These are phyloP conservation scores for Calonectria pseudoturangicola DNA, from an alignment of 2,329 filamentous ascomycete genomes.

Conservation along the genomic window DNA sequence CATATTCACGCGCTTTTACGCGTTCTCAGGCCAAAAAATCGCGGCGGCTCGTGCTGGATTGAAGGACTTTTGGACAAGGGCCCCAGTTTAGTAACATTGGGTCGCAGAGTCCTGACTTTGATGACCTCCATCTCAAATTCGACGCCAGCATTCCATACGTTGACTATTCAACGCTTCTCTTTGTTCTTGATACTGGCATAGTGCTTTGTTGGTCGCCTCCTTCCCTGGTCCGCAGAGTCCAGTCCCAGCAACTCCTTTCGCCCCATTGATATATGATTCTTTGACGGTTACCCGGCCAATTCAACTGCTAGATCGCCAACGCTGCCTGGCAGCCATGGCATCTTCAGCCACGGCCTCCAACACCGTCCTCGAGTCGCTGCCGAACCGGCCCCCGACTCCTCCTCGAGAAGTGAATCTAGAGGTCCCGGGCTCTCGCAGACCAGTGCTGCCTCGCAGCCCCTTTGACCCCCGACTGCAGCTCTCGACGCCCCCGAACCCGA, in stretches of 20 bases:
- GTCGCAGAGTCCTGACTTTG: constrained; percentile 32
- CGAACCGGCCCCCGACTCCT: constrained; percentile 79
- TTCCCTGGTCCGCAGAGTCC: constrained; percentile 29
- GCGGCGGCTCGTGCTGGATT: constrained; percentile 46
- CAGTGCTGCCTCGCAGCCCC: constrained; percentile 60
- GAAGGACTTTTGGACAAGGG: constrained; percentile 33
- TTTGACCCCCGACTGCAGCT: constrained; percentile 61
- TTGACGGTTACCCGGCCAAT: constrained; percentile 52
- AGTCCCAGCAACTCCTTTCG: constrained; percentile 20
- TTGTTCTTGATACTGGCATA: constrained; percentile 7
- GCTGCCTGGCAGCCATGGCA: constrained; percentile 65
- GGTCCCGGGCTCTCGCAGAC: constrained; percentile 59
- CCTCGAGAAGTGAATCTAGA: constrained; percentile 73
- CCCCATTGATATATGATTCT: constrained; percentile 49
- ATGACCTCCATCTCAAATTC: constrained; percentile 42
- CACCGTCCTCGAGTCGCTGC: constrained; percentile 69
- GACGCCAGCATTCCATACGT: constrained; percentile 17
- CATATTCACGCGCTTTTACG: constrained; percentile 47
- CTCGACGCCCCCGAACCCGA: constrained; percentile 71
- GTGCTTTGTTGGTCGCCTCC: constrained; percentile 28
- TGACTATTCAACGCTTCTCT: constrained; percentile 12
- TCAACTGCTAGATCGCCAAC: constrained; percentile 62
- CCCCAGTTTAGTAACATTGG: constrained; percentile 38
- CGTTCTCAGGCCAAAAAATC: constrained; percentile 51
- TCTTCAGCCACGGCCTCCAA: constrained; percentile 62